These are phyloP conservation scores for Aethionema arabicum DNA, from an alignment of 345 rosid genomes.

Conservation along the genomic window DNA sequence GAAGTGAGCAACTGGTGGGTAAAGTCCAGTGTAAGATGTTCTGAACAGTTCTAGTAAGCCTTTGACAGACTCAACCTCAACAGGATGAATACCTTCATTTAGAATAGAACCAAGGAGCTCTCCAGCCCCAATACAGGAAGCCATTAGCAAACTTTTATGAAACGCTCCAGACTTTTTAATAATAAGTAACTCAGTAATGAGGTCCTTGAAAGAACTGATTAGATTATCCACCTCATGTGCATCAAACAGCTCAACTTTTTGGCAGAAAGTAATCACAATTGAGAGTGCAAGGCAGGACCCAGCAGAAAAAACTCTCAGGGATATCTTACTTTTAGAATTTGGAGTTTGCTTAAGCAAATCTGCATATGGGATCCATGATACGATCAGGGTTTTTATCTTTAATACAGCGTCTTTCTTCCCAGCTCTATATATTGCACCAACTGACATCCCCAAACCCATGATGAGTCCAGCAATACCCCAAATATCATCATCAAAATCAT, in stretches of 20 bases:
- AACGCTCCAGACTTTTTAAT: slow-evolving; percentile 58
- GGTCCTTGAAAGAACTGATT: slow-evolving; percentile 52
- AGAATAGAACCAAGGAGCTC: slow-evolving; percentile 63
- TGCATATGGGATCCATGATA: slow-evolving; percentile 71
- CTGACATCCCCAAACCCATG: slow-evolving; percentile 77
- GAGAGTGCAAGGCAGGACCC: slow-evolving; percentile 91
- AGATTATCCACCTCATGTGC: slow-evolving; percentile 56
- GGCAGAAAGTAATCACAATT: slow-evolving; percentile 68
- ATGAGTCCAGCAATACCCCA: slow-evolving; percentile 95
- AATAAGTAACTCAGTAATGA: slow-evolving; percentile 64
- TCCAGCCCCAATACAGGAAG: slow-evolving; percentile 82
- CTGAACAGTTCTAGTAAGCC: slow-evolving; percentile 61
- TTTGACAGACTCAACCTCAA: slow-evolving; percentile 55
- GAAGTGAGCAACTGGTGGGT: slow-evolving; percentile 57
- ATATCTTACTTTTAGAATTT: slow-evolving; percentile 40
- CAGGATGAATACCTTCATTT: slow-evolving; percentile 68
- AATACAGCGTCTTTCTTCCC: slow-evolving; percentile 65
- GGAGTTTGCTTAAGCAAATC: slow-evolving; percentile 43
- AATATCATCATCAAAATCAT: slow-evolving; percentile 71
- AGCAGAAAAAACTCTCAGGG: slow-evolving; percentile 51
- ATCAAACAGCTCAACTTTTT: slow-evolving; percentile 68
- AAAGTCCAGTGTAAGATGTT: slow-evolving; percentile 65
- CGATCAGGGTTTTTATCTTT: slow-evolving; percentile 66
- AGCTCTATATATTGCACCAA: slow-evolving; percentile 72
- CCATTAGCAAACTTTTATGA: slow-evolving; percentile 71